A percentile compares a stretch with the other conserved stretches of the same genome.
These are phyloP conservation scores for Colletotrichum endophyticum DNA, from an alignment of 2,329 filamentous ascomycete species.

Conservation along the genomic window DNA sequence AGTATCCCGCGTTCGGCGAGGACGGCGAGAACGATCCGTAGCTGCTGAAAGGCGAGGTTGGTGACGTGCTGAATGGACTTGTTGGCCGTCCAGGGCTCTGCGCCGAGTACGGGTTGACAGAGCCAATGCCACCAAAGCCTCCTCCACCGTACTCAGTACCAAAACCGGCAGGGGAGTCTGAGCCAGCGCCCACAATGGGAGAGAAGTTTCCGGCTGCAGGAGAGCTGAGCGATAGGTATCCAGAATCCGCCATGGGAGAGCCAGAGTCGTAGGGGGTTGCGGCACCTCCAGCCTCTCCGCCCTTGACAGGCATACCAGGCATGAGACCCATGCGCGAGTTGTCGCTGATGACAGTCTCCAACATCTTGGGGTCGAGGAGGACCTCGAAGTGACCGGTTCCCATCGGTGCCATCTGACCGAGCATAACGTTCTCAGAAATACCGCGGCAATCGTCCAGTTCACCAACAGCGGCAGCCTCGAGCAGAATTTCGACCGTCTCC, in stretches of 20 bases:
- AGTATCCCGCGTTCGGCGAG: constrained; percentile 76
- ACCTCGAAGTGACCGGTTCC: constrained; percentile 97
- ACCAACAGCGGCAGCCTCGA: constrained; percentile 92
- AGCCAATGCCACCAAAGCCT: constrained; percentile 52
- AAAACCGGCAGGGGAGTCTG: constrained; percentile 72
- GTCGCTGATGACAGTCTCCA: constrained; percentile 92
- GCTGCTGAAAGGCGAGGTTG: constrained; percentile 67
- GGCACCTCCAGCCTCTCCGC: constrained; percentile 77
- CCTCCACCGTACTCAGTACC: constrained; percentile 61
- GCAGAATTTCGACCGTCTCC: constrained; percentile 96
- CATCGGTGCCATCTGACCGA: constrained; percentile 95
- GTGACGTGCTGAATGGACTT: constrained; percentile 77
- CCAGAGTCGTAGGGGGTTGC: constrained; percentile 94
- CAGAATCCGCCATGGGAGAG: constrained; percentile 77
- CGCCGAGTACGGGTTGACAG: constrained; percentile 69
- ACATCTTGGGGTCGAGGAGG: constrained; percentile 91
- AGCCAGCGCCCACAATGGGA: constrained; percentile 77
- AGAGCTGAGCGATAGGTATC: constrained; percentile 68
- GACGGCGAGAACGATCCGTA: constrained; percentile 74
- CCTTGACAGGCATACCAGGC: constrained; percentile 79
- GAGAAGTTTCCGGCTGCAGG: constrained; percentile 71
- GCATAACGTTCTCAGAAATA: constrained; percentile 98
- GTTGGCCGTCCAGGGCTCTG: constrained; percentile 67
- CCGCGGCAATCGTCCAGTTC: constrained; percentile 97
- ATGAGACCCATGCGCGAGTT: constrained; percentile 86